Evolutionary conservation across 2,329 filamentous ascomycete species (phyloP).

Genomic region (Camillea tinctor): DNA sequence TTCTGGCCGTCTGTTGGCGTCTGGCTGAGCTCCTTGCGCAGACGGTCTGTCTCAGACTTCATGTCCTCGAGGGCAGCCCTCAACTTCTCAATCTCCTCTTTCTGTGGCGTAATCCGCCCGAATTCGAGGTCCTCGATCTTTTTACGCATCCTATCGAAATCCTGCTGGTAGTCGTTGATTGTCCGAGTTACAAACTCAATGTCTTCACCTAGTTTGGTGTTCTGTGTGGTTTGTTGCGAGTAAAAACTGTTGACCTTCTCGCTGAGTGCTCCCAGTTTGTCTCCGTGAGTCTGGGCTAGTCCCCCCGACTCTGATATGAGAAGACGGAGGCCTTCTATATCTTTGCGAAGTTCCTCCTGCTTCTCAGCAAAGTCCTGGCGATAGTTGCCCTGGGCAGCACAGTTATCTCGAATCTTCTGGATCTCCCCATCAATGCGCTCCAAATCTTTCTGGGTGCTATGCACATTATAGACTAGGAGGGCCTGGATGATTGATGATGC

Average conservation of each 20-base stretch:
- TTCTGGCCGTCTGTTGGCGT: neutral
- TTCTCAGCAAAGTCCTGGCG: slow-evolving; percentile 3
- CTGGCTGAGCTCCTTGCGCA: neutral
- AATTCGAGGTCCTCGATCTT: neutral
- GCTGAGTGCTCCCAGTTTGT: neutral
- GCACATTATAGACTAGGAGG: slow-evolving; percentile 19
- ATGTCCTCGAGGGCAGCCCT: neutral
- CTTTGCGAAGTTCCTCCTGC: neutral
- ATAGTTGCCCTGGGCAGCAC: neutral
- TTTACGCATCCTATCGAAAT: neutral
- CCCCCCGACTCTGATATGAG: neutral
- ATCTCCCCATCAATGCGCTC: neutral
- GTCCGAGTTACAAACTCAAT: neutral
- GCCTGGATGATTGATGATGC: slow-evolving; percentile 18
- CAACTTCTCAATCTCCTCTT: neutral
- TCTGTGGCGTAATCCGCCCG: neutral
- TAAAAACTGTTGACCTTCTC: neutral
- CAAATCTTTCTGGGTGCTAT: slow-evolving; percentile 12
- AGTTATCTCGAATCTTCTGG: neutral
- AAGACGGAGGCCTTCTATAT: neutral
- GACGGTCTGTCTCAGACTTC: neutral
- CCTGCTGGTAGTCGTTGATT: neutral
- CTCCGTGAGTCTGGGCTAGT: neutral
- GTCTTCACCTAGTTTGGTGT: neutral
- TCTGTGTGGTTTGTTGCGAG: neutral